Percentiles rank a stretch among this genome's conserved stretches.
Conservation (phyloP, 495 filamentous ascomycete genomes). For the Trichoderma parareesei region DNA sequence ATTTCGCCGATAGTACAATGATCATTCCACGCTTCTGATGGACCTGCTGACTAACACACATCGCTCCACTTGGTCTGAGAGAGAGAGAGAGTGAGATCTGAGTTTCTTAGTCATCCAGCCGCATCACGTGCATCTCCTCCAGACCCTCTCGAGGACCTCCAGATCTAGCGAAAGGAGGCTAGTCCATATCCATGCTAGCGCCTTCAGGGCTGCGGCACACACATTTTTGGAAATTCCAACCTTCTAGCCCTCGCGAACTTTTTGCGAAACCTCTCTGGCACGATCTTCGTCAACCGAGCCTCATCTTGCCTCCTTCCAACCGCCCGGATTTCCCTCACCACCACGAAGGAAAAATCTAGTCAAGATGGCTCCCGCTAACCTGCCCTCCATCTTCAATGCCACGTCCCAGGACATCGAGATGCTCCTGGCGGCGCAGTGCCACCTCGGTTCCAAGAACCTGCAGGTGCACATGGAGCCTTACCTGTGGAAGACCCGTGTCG, state of each 20-base stretch:
- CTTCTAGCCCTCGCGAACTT: conserved; percentile 20
- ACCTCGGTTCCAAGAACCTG: conserved; percentile 97
- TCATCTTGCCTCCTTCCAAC: conserved; percentile 17
- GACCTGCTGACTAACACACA: not conserved
- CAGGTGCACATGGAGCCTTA: conserved; percentile 99
- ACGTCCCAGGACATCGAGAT: conserved; percentile 87
- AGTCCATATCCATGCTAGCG: conserved; percentile 14
- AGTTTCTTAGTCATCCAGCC: not conserved
- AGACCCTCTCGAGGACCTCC: not conserved
- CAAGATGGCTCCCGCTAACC: conserved; percentile 90
- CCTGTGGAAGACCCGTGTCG: conserved; percentile 96
- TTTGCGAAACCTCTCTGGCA: conserved; percentile 13
- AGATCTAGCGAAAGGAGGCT: not conserved
- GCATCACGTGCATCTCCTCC: not conserved
- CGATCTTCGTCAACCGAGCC: conserved; percentile 14
- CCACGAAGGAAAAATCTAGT: conserved; percentile 42
- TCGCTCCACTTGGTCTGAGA: not conserved
- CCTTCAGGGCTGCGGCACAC: conserved; percentile 22
- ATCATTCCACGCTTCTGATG: not conserved
- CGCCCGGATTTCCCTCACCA: conserved; percentile 36
- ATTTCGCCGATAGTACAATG: conserved; percentile 4
- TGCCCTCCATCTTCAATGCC: conserved; percentile 74
- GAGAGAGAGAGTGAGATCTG: too few relatives aligned
- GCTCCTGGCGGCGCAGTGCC: conserved; percentile 91
- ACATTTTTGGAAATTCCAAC: conserved; percentile 20